Evolutionary conservation across 2,329 filamentous ascomycete species (phyloP).

Genomic region (Cadophora gregata): DNA sequence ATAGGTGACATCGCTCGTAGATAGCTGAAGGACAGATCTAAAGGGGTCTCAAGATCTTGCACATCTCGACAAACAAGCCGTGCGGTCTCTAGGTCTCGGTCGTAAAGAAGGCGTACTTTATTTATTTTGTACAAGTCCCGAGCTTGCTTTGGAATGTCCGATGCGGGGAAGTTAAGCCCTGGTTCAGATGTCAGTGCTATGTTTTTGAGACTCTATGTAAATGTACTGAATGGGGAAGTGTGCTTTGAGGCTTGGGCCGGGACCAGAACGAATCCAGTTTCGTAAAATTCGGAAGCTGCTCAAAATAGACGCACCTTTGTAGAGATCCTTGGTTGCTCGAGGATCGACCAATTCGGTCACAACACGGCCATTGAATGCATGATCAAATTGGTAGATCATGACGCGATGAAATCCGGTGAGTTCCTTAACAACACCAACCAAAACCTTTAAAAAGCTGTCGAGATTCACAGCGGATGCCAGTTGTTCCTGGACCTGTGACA

Average conservation of each 20-base stretch:
- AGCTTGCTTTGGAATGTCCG: conserved; percentile 84
- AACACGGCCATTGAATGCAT: conserved; percentile 81
- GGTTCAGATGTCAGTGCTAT: background rate
- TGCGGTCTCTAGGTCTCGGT: conserved; percentile 80
- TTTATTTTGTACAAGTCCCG: conserved; percentile 90
- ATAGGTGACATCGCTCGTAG: conserved; percentile 90
- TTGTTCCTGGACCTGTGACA: conserved; percentile 91
- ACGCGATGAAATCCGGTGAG: conserved; percentile 90
- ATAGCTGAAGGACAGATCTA: conserved; percentile 76
- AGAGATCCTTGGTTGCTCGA: conserved; percentile 78
- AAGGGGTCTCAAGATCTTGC: conserved; percentile 73
- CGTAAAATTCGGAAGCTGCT: background rate
- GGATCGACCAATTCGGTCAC: conserved; percentile 88
- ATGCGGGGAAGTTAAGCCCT: conserved; percentile 80
- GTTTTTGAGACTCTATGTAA: background rate
- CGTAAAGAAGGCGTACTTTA: conserved; percentile 86
- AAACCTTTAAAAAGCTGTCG: conserved; percentile 76
- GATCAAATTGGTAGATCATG: conserved; percentile 92
- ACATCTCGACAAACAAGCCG: conserved; percentile 79
- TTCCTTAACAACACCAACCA: conserved; percentile 87
- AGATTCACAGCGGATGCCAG: conserved; percentile 74
- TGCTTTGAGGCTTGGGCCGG: background rate
- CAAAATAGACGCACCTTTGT: conserved; percentile 68
- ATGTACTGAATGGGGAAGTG: background rate
- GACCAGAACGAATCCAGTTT: background rate